Percentiles rank a stretch among this genome's conserved stretches.
phyloP scores from a whole-genome alignment of 2,329 filamentous ascomycete species.

The Pseudocercospora macadamiae region DNA sequence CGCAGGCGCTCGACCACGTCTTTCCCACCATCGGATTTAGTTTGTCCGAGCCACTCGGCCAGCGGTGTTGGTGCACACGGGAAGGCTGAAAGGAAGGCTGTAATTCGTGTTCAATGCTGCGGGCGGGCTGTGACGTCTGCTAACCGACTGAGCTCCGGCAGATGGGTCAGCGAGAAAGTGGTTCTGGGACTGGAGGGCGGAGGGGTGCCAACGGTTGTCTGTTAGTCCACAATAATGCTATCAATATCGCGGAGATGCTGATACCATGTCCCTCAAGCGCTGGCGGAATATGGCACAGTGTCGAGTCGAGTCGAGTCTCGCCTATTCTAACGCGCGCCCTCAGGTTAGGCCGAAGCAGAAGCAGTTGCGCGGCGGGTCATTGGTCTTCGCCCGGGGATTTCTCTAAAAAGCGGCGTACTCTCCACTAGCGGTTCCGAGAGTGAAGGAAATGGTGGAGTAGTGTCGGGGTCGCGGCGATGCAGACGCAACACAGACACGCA shows the following conservation, averaged over 20 bases:
- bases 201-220: neutral
- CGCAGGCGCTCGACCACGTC: constrained; percentile 15
- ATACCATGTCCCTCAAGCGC: neutral
- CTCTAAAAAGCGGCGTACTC: neutral
- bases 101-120: neutral
- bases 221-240: no score
- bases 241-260: no score
- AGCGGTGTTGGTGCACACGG: neutral
- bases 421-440: neutral
- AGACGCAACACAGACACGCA: no score
- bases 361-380: neutral
- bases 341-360: constrained; percentile 1
- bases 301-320: no score
- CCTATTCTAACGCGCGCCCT: neutral
- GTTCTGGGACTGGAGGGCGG: neutral
- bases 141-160: neutral
- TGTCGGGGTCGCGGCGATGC: neutral
- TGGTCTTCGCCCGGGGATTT: neutral
- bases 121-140: constrained; percentile 4
- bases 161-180: neutral
- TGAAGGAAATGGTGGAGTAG: constrained; percentile 1
- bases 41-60: constrained; percentile 11
- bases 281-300: neutral
- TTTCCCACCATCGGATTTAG: constrained; percentile 18
- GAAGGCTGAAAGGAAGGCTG: neutral